phyloP scores from a whole-genome alignment of 176 grass and related monocot genomes.

The Melocanna baccifera region DNA sequence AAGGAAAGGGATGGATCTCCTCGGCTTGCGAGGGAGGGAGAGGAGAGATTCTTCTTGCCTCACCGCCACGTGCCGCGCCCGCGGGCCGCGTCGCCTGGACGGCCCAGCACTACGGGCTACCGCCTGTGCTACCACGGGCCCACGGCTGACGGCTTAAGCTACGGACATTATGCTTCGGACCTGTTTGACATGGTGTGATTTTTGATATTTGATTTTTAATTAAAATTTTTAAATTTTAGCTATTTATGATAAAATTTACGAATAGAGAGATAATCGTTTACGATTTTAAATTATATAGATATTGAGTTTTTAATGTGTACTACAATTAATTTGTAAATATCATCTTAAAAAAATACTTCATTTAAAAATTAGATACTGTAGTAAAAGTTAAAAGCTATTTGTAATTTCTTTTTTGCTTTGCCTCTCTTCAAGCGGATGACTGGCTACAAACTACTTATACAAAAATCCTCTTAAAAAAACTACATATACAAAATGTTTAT shows the following conservation, averaged over 20 bases:
- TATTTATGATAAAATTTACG: too few species aligned
- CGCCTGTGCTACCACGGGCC: too few species aligned
- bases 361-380: neutral
- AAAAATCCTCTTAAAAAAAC: neutral
- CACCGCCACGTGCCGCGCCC: slow-evolving; percentile 5
- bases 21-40: slow-evolving; percentile 44
- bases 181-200: too few species aligned
- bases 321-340: too few species aligned
- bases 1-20: slow-evolving; percentile 47
- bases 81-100: neutral
- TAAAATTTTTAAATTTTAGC: too few species aligned
- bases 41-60: neutral
- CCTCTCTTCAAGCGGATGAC: neutral
- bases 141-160: neutral
- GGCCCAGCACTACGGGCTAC: neutral
- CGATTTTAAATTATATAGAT: too few species aligned
- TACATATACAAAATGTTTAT: neutral
- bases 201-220: too few species aligned
- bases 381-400: too few species aligned
- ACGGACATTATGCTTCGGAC: neutral
- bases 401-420: neutral
- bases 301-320: too few species aligned
- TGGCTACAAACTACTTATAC: neutral
- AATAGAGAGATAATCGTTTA: too few species aligned
- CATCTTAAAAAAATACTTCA: too few species aligned